Base-by-base conservation (phyloP, 2,329 filamentous ascomycete genomes). In the Orbilia oligospora region DNA sequence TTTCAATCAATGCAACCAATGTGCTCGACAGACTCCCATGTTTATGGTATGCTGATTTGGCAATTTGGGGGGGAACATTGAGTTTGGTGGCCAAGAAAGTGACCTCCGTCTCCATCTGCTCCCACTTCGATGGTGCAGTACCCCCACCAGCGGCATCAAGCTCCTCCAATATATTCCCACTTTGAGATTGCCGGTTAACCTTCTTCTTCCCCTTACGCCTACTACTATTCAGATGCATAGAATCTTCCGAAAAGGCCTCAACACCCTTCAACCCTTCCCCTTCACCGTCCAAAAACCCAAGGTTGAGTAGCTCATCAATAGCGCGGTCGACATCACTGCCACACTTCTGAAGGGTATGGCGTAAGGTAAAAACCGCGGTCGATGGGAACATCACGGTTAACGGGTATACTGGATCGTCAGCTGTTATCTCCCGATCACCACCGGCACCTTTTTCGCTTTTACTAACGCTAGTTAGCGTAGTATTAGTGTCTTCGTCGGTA, bases 301-400 rank as follows among this genome's bases (percentile, higher is more conserved):
- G 51, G 33, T 80, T 82, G 16, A 82, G 53, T 10, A 82, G 66
- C 49, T 82, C 81, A 66, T 82, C 81, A 36, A 79, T 80, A 24
- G 81, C 80, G 6, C 72, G 71, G 5, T 71, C 73, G 14, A 79
- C 55, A 55, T 82, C 77, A 9, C 80, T 79, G 14, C 79, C 68
- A 14, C 73, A 80, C 49, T 80, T 81, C 27, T 80, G 71, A 20
- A 82, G 71, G 2, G 79, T 80, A 18, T 64, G 79, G 27, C 73
- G 75, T 5, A 82, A 56, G 2, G 81, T 80, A 61, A 77, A 81
- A 14, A 53, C 58, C 10, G 68, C 64, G 27, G 76, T 70, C 9
- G 44, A 61, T 16, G 81, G 81, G 65, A 82, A 82, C 80, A 82
- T 82, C 46, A 71, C 36, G 18, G 22, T 38, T 18, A 82, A 56